Conservation (phyloP, 2,329 filamentous ascomycete species). For the Fusarium nurragi region DNA sequence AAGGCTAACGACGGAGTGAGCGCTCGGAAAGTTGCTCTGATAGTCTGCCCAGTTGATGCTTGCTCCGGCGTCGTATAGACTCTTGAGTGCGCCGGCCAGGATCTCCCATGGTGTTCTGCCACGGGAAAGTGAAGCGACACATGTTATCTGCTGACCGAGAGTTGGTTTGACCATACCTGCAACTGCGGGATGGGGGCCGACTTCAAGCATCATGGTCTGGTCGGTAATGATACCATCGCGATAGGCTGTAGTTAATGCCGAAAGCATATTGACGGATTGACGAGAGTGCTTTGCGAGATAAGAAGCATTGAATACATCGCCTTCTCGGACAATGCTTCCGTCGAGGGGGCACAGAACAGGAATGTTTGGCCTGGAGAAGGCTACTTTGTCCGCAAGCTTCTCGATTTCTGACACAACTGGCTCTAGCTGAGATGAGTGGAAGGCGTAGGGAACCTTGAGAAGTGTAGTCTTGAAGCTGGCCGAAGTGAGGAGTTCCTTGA, state of each 20-base stretch:
- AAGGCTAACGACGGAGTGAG: constrained; percentile 61
- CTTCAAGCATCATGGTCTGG: constrained; percentile 24
- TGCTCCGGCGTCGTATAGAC: constrained; percentile 19
- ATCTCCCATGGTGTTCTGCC: constrained; percentile 22
- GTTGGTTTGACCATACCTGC: constrained; percentile 32
- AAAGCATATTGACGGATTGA: constrained; percentile 33
- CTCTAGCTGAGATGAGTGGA: constrained; percentile 52
- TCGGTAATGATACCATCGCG: constrained; percentile 8
- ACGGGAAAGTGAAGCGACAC: constrained; percentile 25
- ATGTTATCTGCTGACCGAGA: constrained; percentile 21
- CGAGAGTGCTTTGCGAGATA: constrained; percentile 31
- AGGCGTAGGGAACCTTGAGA: constrained; percentile 51
- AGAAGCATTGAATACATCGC: constrained; percentile 7
- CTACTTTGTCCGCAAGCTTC: constrained; percentile 5
- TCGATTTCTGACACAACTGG: constrained; percentile 60
- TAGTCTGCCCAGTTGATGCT: constrained; percentile 44
- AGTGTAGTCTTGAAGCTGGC: constrained; percentile 45
- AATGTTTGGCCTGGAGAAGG: constrained; percentile 6
- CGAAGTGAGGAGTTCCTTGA: constrained; percentile 10
- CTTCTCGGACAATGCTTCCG: constrained; percentile 16
- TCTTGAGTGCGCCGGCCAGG: constrained; percentile 14
- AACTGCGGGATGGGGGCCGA: constrained; percentile 35
- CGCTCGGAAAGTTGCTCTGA: constrained; percentile 35
- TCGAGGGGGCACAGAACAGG: constrained; percentile 26
- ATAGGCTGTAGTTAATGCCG: constrained; percentile 4